phyloP scores from a whole-genome alignment of 176 grass and related monocot genomes.

The Canna indica region DNA sequence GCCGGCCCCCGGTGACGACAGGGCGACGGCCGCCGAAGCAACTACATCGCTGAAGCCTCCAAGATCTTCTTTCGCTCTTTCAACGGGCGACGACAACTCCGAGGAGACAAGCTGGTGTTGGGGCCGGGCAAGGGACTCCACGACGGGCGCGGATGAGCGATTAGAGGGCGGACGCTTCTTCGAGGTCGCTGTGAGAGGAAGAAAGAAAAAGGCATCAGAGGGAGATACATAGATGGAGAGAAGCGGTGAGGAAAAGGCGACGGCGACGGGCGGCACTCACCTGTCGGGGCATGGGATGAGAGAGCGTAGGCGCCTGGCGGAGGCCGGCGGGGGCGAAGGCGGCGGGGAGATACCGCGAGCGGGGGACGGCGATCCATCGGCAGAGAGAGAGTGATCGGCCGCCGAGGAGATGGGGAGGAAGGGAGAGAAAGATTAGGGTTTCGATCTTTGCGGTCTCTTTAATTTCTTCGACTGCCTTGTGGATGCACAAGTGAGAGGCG shows the following conservation, averaged over 20 bases:
- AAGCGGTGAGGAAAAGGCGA: too few relatives aligned
- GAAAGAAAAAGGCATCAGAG: not conserved
- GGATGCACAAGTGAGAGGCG: not conserved
- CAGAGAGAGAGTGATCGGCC: too few relatives aligned
- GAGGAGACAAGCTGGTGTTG: constrained; percentile 24
- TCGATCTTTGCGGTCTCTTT: not conserved
- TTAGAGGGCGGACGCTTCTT: constrained; percentile 32
- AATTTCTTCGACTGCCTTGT: not conserved
- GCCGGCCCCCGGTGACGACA: constrained; percentile 7
- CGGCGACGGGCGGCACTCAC: constrained; percentile 1
- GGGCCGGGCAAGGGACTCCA: constrained; percentile 28
- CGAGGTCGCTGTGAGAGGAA: constrained; percentile 24
- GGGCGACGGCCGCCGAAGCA: constrained; percentile 8
- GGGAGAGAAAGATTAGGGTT: not conserved
- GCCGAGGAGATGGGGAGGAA: not conserved
- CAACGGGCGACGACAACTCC: constrained; percentile 21
- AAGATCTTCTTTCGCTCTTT: constrained; percentile 29
- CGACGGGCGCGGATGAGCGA: constrained; percentile 38
- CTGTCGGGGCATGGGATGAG: constrained; percentile 29
- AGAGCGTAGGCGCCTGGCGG: constrained; percentile 16
- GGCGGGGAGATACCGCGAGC: constrained; percentile 55
- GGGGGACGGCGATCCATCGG: constrained; percentile 55
- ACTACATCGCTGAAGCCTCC: constrained; percentile 12
- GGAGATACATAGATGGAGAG: not conserved
- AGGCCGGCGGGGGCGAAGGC: constrained; percentile 54